Evolutionary conservation across 495 filamentous ascomycete genomes (phyloP).

Genomic region (Neurospora intermedia): DNA sequence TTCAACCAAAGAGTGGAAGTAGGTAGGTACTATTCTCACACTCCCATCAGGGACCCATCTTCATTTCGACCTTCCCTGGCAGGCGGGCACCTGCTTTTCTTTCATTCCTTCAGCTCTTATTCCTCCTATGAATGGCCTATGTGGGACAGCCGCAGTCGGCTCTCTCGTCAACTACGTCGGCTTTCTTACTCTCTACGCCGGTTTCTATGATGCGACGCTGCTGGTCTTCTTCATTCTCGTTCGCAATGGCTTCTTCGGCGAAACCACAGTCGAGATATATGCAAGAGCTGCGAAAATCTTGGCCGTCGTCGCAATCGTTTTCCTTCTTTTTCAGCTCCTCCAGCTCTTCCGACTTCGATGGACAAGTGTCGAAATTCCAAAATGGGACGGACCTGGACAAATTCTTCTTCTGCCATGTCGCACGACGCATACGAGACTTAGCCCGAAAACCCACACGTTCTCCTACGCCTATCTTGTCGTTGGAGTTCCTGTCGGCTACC

Average conservation of each 20-base stretch:
- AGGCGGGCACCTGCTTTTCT: background rate
- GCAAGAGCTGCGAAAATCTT: background rate
- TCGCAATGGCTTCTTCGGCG: background rate
- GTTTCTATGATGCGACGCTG: conserved; percentile 4
- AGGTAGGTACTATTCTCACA: background rate
- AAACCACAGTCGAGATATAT: background rate
- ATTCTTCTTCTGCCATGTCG: conserved; percentile 44
- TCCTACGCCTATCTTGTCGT: conserved; percentile 55
- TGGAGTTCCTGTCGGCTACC: conserved; percentile 54
- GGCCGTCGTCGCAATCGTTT: background rate
- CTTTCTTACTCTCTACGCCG: conserved; percentile 7
- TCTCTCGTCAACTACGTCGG: background rate
- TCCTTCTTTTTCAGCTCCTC: conserved; percentile 6
- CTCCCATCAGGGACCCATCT: background rate
- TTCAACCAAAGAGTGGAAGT: background rate
- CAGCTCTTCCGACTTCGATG: background rate
- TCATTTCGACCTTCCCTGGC: background rate
- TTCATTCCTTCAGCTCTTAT: background rate
- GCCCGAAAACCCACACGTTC: conserved; percentile 54
- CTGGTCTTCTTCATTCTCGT: conserved; percentile 4
- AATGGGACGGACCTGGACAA: conserved; percentile 17
- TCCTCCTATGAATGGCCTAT: background rate
- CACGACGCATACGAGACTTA: conserved; percentile 50
- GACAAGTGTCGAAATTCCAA: background rate
- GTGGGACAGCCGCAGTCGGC: background rate